Evolutionary conservation across 352 stramenopile genomes (phyloP).

Genomic region (Phytophthora podocarpi): DNA sequence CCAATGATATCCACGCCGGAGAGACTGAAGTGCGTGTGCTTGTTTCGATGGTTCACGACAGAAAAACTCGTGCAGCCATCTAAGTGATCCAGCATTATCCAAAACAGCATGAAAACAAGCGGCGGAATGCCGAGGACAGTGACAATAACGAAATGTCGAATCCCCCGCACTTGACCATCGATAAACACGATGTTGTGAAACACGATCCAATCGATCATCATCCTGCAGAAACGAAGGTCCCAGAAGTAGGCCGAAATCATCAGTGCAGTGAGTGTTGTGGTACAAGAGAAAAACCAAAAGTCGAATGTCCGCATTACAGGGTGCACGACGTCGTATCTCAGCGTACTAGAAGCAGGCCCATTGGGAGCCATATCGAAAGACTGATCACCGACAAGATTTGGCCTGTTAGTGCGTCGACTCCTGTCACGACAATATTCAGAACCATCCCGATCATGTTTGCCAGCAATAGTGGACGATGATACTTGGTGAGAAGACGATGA

Average conservation of each 20-base stretch:
- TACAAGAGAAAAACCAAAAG: constrained; percentile 48
- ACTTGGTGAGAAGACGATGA: constrained; percentile 29
- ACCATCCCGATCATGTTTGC: constrained; percentile 26
- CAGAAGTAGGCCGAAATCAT: constrained; percentile 34
- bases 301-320: constrained; percentile 43
- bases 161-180: constrained; percentile 35
- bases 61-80: constrained; percentile 22
- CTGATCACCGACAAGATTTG: constrained; percentile 27
- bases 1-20: constrained; percentile 22
- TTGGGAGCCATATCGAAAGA: constrained; percentile 15
- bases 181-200: constrained; percentile 45
- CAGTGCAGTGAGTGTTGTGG: constrained; percentile 30
- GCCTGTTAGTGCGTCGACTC: constrained; percentile 15
- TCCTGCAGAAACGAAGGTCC: constrained; percentile 30
- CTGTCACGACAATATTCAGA: constrained; percentile 25
- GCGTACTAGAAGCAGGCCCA: constrained; percentile 27
- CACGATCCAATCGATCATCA: constrained; percentile 35
- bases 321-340: constrained; percentile 42
- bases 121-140: constrained; percentile 24
- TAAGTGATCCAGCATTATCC: constrained; percentile 32
- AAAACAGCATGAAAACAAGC: constrained; percentile 25
- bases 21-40: constrained; percentile 10
- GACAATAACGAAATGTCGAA: constrained; percentile 14
- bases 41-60: constrained; percentile 22
- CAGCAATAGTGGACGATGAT: constrained; percentile 28